Percentiles rank a stretch among this genome's conserved stretches.
These are phyloP conservation scores for Sutorius eximius DNA, from an alignment of 1,284 basidiomycete species.

Conservation along the genomic window DNA sequence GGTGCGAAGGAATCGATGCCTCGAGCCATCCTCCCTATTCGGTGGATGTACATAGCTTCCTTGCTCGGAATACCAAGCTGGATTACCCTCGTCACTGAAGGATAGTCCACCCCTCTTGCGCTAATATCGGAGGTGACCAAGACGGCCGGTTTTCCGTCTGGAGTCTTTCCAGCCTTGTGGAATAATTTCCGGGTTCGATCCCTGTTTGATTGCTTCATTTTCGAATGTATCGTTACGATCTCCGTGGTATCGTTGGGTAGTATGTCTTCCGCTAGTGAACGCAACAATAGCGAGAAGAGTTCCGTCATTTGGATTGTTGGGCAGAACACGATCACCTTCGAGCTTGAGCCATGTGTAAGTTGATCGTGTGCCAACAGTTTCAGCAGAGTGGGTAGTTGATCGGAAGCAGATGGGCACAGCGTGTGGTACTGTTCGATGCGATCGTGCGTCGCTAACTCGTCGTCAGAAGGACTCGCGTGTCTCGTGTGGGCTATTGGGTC, in stretches of 20 bases:
- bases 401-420: conserved; percentile 60
- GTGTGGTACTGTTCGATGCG: conserved; percentile 88
- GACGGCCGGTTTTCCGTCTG: conserved; percentile 45
- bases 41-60: conserved; percentile 85
- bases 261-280: conserved; percentile 45
- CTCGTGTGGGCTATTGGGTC: neutral
- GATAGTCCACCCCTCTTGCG: conserved; percentile 89
- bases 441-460: conserved; percentile 52
- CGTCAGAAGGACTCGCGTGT: neutral
- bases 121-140: conserved; percentile 90
- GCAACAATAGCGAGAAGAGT: conserved; percentile 68
- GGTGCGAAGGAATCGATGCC: conserved; percentile 59
- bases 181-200: conserved; percentile 18
- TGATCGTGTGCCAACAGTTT: conserved; percentile 90
- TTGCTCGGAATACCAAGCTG: conserved; percentile 82
- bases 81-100: conserved; percentile 89
- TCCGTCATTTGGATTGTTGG: conserved; percentile 89
- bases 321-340: conserved; percentile 88
- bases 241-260: conserved; percentile 53
- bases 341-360: conserved; percentile 65
- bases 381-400: conserved; percentile 81
- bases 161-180: conserved; percentile 61
- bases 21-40: conserved; percentile 90
- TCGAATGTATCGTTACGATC: conserved; percentile 88
- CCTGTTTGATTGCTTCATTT: conserved; percentile 57